Conservation (phyloP, 495 filamentous ascomycete species). For the Podospora anserina region DNA sequence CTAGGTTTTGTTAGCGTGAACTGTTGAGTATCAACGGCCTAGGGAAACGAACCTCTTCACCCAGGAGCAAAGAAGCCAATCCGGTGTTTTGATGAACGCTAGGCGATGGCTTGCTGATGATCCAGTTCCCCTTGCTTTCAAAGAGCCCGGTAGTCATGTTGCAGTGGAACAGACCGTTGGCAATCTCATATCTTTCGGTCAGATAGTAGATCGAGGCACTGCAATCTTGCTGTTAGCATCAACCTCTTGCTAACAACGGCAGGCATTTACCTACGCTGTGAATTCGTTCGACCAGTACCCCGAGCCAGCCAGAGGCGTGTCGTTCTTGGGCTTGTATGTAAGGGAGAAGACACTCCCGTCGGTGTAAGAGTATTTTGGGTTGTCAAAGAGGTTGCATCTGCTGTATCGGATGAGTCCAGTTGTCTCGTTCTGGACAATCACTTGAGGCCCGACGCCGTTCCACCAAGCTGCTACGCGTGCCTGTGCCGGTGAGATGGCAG, state of each 20-base stretch:
- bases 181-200: slow-evolving; percentile 20
- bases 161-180: slow-evolving; percentile 34
- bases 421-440: slow-evolving; percentile 36
- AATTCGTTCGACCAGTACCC: slow-evolving; percentile 30
- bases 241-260: not conserved
- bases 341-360: slow-evolving; percentile 24
- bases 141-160: slow-evolving; percentile 33
- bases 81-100: slow-evolving; percentile 29
- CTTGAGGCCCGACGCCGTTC: slow-evolving; percentile 31
- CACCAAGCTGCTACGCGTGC: slow-evolving; percentile 35
- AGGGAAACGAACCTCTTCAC: slow-evolving; percentile 5
- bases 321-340: slow-evolving; percentile 26
- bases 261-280: slow-evolving; percentile 21
- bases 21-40: not conserved
- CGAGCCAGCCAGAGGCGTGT: slow-evolving; percentile 35
- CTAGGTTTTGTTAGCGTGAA: not conserved
- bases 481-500: slow-evolving; percentile 21
- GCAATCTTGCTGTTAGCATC: not conserved
- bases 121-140: slow-evolving; percentile 22
- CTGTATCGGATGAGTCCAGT: slow-evolving; percentile 36
- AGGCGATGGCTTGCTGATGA: slow-evolving; percentile 23
- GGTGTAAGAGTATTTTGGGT: slow-evolving; percentile 30
- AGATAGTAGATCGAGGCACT: slow-evolving; percentile 38
- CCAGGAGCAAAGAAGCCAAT: slow-evolving; percentile 31
- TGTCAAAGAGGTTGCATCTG: slow-evolving; percentile 32